Evolutionary conservation across 2,329 filamentous ascomycete genomes (phyloP).

Genomic region (Cladophialophora psammophila): DNA sequence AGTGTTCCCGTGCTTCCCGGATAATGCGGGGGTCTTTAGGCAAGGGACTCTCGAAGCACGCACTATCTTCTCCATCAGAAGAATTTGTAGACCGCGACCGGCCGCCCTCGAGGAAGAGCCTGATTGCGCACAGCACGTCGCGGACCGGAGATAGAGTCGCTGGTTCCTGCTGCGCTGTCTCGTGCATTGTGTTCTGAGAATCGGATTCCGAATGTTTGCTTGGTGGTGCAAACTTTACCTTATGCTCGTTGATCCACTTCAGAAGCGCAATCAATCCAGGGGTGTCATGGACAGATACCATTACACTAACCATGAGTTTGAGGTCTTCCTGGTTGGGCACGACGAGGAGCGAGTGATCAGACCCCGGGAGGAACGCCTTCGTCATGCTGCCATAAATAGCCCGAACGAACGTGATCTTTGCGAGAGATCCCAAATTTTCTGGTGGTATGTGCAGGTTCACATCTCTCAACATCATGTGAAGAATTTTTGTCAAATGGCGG

Average conservation of each 20-base stretch:
- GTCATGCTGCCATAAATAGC: conserved; percentile 26
- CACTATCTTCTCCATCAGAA: background rate
- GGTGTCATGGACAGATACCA: conserved; percentile 28
- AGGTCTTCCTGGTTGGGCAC: conserved; percentile 31
- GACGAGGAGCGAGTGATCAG: conserved; percentile 12
- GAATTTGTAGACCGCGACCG: background rate
- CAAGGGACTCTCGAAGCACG: conserved; percentile 26
- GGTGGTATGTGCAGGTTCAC: conserved; percentile 19
- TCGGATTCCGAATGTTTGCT: conserved; percentile 7
- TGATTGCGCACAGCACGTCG: conserved; percentile 24
- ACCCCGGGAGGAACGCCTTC: conserved; percentile 27
- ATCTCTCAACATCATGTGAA: conserved; percentile 20
- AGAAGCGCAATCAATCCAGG: conserved; percentile 34
- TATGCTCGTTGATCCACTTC: conserved; percentile 41
- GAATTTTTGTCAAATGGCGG: conserved; percentile 20
- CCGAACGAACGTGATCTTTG: conserved; percentile 25
- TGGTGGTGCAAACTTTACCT: conserved; percentile 40
- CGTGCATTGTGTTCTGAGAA: background rate
- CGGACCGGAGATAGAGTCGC: conserved; percentile 13
- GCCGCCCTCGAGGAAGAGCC: conserved; percentile 31
- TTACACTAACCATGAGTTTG: conserved; percentile 29
- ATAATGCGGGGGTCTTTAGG: conserved; percentile 7
- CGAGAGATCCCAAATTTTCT: conserved; percentile 17
- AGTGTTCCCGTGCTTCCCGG: conserved; percentile 19
- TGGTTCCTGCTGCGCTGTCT: background rate